phyloP scores from a whole-genome alignment of 1,139 yeast genomes.

The Candida frijolesensis region DNA sequence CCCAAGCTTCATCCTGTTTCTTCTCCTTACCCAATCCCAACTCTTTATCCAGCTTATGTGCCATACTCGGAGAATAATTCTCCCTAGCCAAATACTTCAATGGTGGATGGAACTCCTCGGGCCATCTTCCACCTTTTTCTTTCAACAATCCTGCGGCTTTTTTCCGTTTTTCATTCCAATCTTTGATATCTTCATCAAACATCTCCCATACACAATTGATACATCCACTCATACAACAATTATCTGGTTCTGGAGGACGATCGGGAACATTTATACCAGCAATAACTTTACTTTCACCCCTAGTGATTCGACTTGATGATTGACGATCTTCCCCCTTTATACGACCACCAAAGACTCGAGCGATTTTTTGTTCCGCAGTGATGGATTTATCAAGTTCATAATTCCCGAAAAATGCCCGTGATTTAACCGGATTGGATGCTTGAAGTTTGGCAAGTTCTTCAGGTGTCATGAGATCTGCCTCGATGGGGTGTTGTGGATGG shows the following conservation, averaged over 20 bases:
- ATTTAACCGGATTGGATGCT: conserved; percentile 17
- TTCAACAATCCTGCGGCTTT: conserved; percentile 61
- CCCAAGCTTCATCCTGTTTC: conserved; percentile 47
- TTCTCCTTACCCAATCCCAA: conserved; percentile 12
- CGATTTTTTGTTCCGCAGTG: conserved; percentile 52
- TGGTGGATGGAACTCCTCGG: conserved; percentile 78
- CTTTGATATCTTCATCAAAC: conserved; percentile 81
- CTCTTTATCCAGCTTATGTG: conserved; percentile 28
- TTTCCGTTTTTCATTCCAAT: conserved; percentile 67
- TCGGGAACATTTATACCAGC: conserved; percentile 81
- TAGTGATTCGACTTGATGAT: conserved; percentile 51
- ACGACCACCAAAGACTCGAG: conserved; percentile 59
- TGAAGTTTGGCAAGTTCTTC: conserved; percentile 23
- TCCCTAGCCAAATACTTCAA: conserved; percentile 30
- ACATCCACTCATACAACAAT: conserved; percentile 98
- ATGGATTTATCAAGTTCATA: conserved; percentile 33
- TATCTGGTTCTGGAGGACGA: conserved; percentile 85
- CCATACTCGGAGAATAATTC: conserved; percentile 36
- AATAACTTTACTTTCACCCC: conserved; percentile 47
- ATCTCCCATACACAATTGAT: conserved; percentile 96
- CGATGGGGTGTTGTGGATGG: conserved; percentile 36
- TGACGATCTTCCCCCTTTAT: conserved; percentile 55
- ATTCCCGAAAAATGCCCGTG: conserved; percentile 47
- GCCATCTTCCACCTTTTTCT: conserved; percentile 69
- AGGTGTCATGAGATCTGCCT: conserved; percentile 29